These are phyloP conservation scores for Xylariaceae sp. DNA, from an alignment of 2,329 filamentous ascomycete species.

Conservation along the genomic window DNA sequence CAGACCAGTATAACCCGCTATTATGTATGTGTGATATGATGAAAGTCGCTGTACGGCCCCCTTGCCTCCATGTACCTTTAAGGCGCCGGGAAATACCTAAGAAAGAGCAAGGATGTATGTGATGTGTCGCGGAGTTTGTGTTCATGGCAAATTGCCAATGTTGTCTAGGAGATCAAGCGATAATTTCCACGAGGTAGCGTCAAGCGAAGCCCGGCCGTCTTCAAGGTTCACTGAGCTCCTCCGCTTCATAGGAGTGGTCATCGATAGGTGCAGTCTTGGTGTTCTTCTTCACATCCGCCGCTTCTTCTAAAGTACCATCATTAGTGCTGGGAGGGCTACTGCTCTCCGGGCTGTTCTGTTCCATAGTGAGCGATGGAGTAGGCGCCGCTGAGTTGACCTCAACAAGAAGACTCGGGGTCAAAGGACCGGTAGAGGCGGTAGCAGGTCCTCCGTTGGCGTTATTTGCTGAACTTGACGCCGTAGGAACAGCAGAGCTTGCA, in stretches of 20 bases:
- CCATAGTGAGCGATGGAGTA: slow-evolving; percentile 68
- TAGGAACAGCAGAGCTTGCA: slow-evolving; percentile 1
- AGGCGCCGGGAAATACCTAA: slow-evolving; percentile 6
- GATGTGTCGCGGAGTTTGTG: background rate
- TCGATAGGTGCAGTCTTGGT: slow-evolving; percentile 12
- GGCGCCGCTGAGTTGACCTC: slow-evolving; percentile 58
- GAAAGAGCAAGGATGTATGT: slow-evolving; percentile 1
- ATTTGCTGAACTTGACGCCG: slow-evolving; percentile 16
- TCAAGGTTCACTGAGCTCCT: slow-evolving; percentile 22
- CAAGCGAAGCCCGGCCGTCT: no score
- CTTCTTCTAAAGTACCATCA: slow-evolving; percentile 54
- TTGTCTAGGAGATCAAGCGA: background rate
- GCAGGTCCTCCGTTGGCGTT: slow-evolving; percentile 9
- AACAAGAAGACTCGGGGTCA: slow-evolving; percentile 45
- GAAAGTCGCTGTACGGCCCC: slow-evolving; percentile 9
- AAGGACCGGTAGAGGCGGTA: slow-evolving; percentile 32
- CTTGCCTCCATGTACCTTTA: slow-evolving; percentile 15
- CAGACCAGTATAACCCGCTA: slow-evolving; percentile 22
- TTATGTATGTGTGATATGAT: slow-evolving; percentile 23
- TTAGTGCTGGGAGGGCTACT: slow-evolving; percentile 66
- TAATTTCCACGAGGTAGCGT: no score
- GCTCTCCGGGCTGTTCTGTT: slow-evolving; percentile 70
- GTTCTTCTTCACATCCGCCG: slow-evolving; percentile 33
- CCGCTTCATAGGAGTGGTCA: slow-evolving; percentile 11
- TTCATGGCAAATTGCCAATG: background rate